Percentiles rank a stretch among this genome's conserved stretches.
phyloP scores from a whole-genome alignment of 768 basidiomycete species.

The Trametes cubensis region DNA sequence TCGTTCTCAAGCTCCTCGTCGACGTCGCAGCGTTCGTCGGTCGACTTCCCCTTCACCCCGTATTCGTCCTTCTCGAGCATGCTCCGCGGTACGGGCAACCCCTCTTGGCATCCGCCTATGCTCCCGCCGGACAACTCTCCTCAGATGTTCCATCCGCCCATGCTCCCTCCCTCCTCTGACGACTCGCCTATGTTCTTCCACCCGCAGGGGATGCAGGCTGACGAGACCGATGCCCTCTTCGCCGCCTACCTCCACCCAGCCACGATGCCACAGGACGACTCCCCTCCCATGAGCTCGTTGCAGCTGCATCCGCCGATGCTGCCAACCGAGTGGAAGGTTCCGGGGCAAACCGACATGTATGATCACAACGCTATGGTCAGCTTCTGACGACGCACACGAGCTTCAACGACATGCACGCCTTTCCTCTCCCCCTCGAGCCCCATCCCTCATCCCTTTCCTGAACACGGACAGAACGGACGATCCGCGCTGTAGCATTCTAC shows the following conservation, averaged over 20 bases:
- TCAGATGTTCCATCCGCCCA: slow-evolving; percentile 67
- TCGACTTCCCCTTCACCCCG: slow-evolving; percentile 63
- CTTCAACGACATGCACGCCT: slow-evolving; percentile 14
- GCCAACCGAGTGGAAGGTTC: slow-evolving; percentile 37
- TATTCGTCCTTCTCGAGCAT: slow-evolving; percentile 56
- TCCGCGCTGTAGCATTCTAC: slow-evolving; percentile 26
- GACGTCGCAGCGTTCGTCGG: slow-evolving; percentile 61
- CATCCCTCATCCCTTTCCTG: slow-evolving; percentile 12
- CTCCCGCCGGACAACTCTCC: slow-evolving; percentile 58
- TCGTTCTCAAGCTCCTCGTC: slow-evolving; percentile 59
- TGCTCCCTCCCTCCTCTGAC: slow-evolving; percentile 53
- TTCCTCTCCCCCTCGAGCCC: slow-evolving; percentile 15
- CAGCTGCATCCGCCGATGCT: slow-evolving; percentile 42
- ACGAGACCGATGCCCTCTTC: slow-evolving; percentile 62
- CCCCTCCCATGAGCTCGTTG: slow-evolving; percentile 31
- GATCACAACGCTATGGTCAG: slow-evolving; percentile 43
- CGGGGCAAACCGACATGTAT: slow-evolving; percentile 31
- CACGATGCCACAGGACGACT: slow-evolving; percentile 50
- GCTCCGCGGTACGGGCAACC: slow-evolving; percentile 51
- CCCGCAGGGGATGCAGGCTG: slow-evolving; percentile 58
- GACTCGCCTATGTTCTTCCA: slow-evolving; percentile 74
- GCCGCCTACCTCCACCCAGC: slow-evolving; percentile 58
- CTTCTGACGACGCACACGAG: slow-evolving; percentile 30
- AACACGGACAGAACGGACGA: slow-evolving; percentile 28
- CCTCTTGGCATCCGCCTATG: slow-evolving; percentile 83